phyloP scores from a whole-genome alignment of 2,329 filamentous ascomycete species.

The Xylariaceae sp. region DNA sequence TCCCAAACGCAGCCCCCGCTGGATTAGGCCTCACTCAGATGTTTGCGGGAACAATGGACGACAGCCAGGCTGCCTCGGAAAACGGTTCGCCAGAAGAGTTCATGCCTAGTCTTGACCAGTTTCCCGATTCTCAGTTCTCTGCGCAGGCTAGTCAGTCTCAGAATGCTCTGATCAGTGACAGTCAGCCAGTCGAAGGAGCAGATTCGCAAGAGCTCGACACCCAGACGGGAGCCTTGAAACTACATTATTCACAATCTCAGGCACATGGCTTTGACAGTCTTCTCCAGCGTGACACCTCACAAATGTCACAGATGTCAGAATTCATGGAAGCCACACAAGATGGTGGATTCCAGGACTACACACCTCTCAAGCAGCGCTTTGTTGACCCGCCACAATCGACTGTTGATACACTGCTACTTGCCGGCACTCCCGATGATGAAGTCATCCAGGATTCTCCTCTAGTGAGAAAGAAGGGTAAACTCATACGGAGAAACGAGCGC shows the following conservation, averaged over 20 bases:
- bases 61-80: slow-evolving; percentile 43
- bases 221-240: slow-evolving; percentile 45
- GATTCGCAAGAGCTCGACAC: slow-evolving; percentile 39
- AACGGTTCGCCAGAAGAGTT: slow-evolving; percentile 42
- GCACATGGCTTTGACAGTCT: slow-evolving; percentile 57
- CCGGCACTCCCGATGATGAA: slow-evolving; percentile 36
- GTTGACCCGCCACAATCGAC: slow-evolving; percentile 65
- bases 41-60: slow-evolving; percentile 85
- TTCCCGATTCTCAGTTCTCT: slow-evolving; percentile 61
- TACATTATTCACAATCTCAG: slow-evolving; percentile 62
- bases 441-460: slow-evolving; percentile 63
- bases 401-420: slow-evolving; percentile 63
- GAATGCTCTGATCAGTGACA: slow-evolving; percentile 51
- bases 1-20: slow-evolving; percentile 51
- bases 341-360: slow-evolving; percentile 68
- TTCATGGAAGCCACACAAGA: slow-evolving; percentile 79
- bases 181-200: slow-evolving; percentile 42
- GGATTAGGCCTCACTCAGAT: slow-evolving; percentile 82
- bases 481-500: slow-evolving; percentile 31
- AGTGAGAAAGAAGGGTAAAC: slow-evolving; percentile 56
- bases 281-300: slow-evolving; percentile 51
- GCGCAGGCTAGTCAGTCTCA: slow-evolving; percentile 53
- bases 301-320: slow-evolving; percentile 67
- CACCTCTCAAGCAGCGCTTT: slow-evolving; percentile 69
- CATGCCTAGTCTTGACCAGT: slow-evolving; percentile 57